phyloP scores from a whole-genome alignment of 2,329 filamentous ascomycete genomes.

The Ophiostoma sp. region DNA sequence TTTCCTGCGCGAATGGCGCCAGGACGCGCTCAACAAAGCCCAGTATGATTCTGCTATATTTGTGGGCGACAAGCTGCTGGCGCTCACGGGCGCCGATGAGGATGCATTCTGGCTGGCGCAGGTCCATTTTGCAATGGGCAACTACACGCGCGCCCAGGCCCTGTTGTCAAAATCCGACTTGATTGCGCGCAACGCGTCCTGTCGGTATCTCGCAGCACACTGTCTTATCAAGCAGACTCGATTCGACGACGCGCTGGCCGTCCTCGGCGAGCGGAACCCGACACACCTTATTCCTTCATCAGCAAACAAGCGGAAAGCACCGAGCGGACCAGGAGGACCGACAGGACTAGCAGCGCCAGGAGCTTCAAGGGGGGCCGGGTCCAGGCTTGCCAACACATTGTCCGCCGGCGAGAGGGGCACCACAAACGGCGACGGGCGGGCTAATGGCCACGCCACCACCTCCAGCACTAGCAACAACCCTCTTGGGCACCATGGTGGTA shows the following conservation, averaged over 20 bases:
- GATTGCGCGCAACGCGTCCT: constrained; percentile 73
- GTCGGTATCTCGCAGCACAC: constrained; percentile 86
- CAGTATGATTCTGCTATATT: constrained; percentile 97
- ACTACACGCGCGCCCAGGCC: constrained; percentile 85
- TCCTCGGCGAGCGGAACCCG: constrained; percentile 92
- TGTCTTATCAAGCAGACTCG: constrained; percentile 89
- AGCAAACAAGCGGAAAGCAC: constrained; percentile 60
- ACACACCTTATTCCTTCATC: constrained; percentile 71
- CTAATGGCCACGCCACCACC: too few species aligned
- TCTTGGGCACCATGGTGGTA: constrained; percentile 6
- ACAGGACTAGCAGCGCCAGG: constrained; percentile 38
- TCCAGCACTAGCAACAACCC: background rate
- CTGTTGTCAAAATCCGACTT: constrained; percentile 82
- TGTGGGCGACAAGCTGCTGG: constrained; percentile 92
- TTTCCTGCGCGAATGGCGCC: constrained; percentile 88
- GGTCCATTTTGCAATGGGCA: constrained; percentile 90
- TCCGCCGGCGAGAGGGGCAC: background rate
- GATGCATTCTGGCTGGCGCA: constrained; percentile 98
- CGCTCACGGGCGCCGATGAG: constrained; percentile 85
- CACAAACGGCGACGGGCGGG: background rate
- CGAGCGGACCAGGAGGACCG: constrained; percentile 10
- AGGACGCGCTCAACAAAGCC: constrained; percentile 90
- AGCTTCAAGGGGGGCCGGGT: constrained; percentile 19
- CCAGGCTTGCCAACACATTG: background rate
- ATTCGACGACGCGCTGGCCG: constrained; percentile 77